These are phyloP conservation scores for Rhodosporidiobolus sp. DNA, from an alignment of 768 basidiomycete genomes.

Conservation along the genomic window DNA sequence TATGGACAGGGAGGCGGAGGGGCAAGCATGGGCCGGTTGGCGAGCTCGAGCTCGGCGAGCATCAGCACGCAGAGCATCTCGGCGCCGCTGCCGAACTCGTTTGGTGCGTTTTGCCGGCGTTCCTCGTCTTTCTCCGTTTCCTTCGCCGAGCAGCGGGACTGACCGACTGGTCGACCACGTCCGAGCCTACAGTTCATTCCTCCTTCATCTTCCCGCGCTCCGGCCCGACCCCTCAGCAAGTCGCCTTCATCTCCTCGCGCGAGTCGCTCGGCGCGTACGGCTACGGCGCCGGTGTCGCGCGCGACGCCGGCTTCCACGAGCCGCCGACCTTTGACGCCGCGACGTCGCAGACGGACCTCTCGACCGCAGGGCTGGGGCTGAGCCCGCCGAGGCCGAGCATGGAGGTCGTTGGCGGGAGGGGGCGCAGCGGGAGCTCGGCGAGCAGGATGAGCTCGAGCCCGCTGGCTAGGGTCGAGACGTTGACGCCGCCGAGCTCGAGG, in stretches of 20 bases:
- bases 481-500: background rate
- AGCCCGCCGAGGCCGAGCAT: too few species aligned
- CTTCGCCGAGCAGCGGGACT: too few species aligned
- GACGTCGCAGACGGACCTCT: background rate
- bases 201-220: constrained; percentile 31
- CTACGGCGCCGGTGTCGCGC: constrained; percentile 10
- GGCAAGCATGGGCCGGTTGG: background rate
- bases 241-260: constrained; percentile 36
- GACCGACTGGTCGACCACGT: too few species aligned
- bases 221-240: constrained; percentile 33
- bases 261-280: constrained; percentile 39
- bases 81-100: constrained; percentile 29
- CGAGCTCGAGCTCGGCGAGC: constrained; percentile 11
- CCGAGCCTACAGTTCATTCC: constrained; percentile 18
- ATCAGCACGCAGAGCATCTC: constrained; percentile 26
- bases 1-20: constrained; percentile 30
- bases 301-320: background rate
- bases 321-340: constrained; percentile 4
- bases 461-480: background rate
- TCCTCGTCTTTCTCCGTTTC: background rate
- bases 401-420: background rate
- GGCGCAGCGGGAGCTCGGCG: constrained; percentile 1
- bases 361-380: background rate
- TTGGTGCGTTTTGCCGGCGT: constrained; percentile 10
- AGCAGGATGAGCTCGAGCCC: constrained; percentile 3